Conservation (phyloP, 106 monocot genomes). For the Apostasia shenzhenica region DNA sequence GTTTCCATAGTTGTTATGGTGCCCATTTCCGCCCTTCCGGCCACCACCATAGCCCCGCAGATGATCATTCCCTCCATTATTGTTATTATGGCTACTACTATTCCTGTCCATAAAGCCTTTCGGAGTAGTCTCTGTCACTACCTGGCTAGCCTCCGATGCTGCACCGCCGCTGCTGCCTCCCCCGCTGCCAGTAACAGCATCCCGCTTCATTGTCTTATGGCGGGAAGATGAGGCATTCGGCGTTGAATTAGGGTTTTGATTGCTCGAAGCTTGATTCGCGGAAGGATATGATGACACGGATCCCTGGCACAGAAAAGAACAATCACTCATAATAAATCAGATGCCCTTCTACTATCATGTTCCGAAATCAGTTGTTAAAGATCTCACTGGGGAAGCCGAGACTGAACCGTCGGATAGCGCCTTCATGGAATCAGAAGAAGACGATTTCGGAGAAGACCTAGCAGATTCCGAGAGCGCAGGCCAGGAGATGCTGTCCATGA, state of each 20-base stretch:
- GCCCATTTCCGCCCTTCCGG: conserved; percentile 26
- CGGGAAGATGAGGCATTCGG: conserved; percentile 11
- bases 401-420: conserved; percentile 23
- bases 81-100: conserved; percentile 7
- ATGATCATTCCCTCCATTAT: conserved; percentile 29
- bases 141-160: not conserved
- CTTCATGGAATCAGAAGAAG: conserved; percentile 25
- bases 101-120: conserved; percentile 14
- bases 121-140: conserved; percentile 15
- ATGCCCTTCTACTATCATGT: no score
- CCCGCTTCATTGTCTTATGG: conserved; percentile 40
- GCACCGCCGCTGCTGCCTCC: not conserved
- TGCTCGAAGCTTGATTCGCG: conserved; percentile 10
- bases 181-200: not conserved
- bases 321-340: no score
- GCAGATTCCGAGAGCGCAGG: conserved; percentile 75
- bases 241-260: conserved; percentile 27
- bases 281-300: conserved; percentile 1
- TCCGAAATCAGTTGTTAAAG: not conserved
- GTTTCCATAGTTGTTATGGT: conserved; percentile 17
- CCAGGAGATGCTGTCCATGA: conserved; percentile 67
- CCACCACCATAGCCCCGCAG: conserved; percentile 32
- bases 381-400: not conserved
- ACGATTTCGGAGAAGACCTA: conserved; percentile 29
- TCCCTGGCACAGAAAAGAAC: not conserved